These are phyloP conservation scores for Fusarium chuoi DNA, from an alignment of 2,329 filamentous ascomycete genomes.

Conservation along the genomic window DNA sequence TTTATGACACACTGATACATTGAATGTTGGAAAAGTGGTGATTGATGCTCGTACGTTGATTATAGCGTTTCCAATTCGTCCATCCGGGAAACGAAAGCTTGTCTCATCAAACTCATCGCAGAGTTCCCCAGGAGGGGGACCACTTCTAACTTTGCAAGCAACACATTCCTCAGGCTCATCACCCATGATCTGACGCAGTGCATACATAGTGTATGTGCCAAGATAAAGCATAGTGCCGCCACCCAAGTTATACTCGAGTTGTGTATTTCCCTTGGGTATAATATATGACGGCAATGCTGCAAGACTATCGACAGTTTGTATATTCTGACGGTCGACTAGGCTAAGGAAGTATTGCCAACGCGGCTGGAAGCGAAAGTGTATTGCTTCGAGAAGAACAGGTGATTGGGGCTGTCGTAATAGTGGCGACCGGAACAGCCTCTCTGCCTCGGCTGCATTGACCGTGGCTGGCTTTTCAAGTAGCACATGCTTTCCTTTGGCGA, in stretches of 20 bases:
- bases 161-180: not conserved
- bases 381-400: not conserved
- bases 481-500: not conserved
- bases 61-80: not conserved
- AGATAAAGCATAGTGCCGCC: not conserved
- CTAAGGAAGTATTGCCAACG: not conserved
- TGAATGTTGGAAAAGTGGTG: not conserved
- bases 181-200: not conserved
- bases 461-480: not conserved
- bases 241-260: not conserved
- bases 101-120: not conserved
- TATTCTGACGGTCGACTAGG: not conserved
- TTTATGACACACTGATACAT: not conserved
- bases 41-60: not conserved
- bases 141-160: not conserved
- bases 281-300: not conserved
- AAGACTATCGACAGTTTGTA: accelerated
- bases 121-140: not conserved
- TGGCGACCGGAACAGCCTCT: not conserved
- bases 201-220: not conserved
- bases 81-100: not conserved
- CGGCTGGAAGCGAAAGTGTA: constrained; percentile 2
- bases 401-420: not conserved
- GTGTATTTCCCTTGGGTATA: not conserved
- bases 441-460: not conserved